Percentiles rank a stretch among this genome's conserved stretches.
Evolutionary conservation across 768 basidiomycete genomes (phyloP).

Genomic region (Chiua virens): DNA sequence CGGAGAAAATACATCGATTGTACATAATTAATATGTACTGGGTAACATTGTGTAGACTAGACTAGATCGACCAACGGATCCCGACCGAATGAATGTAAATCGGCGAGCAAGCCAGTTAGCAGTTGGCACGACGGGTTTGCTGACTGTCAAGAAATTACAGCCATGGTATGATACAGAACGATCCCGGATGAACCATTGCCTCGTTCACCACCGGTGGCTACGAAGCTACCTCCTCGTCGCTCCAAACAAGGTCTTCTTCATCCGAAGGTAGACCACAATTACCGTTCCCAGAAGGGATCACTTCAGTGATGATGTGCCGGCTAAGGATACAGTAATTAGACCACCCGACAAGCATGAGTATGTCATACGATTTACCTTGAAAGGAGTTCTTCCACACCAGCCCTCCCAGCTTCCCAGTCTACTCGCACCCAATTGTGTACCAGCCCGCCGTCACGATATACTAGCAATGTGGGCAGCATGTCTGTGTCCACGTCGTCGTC

Average conservation of each 20-base stretch:
- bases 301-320: conserved; percentile 27
- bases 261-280: conserved; percentile 50
- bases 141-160: no score
- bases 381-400: conserved; percentile 69
- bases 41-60: no score
- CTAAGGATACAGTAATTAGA: conserved; percentile 5
- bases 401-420: conserved; percentile 76
- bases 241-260: conserved; percentile 54
- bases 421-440: conserved; percentile 88
- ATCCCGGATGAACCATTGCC: no score
- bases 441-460: conserved; percentile 78
- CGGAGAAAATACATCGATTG: no score
- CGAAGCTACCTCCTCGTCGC: conserved; percentile 44
- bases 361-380: conserved; percentile 43
- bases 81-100: no score
- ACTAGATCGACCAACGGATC: no score
- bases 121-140: no score
- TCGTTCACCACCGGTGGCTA: not conserved
- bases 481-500: conserved; percentile 75
- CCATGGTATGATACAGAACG: no score
- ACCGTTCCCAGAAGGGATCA: conserved; percentile 26
- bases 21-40: no score
- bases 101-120: no score
- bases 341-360: not conserved
- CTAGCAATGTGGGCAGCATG: conserved; percentile 75